Percentiles rank a stretch among this genome's conserved stretches.
Evolutionary conservation across 2,329 filamentous ascomycete genomes (phyloP).

Genomic region (Tolypocladium cylindrosporum): DNA sequence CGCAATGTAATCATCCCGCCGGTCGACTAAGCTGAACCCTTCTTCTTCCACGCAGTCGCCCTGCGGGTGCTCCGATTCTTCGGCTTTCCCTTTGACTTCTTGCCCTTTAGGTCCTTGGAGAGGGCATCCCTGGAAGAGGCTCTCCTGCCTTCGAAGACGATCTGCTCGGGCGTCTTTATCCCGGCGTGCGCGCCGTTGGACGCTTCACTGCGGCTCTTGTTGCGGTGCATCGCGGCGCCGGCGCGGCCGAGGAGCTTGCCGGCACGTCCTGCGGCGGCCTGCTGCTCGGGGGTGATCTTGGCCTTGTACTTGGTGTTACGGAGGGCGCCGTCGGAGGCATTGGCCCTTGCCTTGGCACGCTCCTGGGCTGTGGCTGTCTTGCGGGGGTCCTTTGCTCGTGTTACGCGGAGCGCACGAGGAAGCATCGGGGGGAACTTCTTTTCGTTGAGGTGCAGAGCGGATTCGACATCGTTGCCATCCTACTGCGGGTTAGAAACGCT

Average conservation of each 20-base stretch:
- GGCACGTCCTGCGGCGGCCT: constrained; percentile 63
- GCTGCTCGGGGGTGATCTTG: constrained; percentile 60
- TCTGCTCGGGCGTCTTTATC: constrained; percentile 53
- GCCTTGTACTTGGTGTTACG: constrained; percentile 50
- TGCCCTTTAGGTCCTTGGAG: constrained; percentile 51
- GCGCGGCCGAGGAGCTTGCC: constrained; percentile 64
- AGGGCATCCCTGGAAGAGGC: constrained; percentile 58
- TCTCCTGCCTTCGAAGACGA: constrained; percentile 75
- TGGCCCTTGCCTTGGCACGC: constrained; percentile 18
- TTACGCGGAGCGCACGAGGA: constrained; percentile 78
- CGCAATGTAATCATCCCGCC: neutral
- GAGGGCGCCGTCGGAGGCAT: constrained; percentile 24
- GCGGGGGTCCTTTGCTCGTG: constrained; percentile 67
- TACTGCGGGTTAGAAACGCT: constrained; percentile 15
- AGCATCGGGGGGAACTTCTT: constrained; percentile 93
- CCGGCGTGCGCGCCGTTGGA: constrained; percentile 11
- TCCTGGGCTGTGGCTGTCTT: constrained; percentile 42
- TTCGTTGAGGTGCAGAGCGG: constrained; percentile 76
- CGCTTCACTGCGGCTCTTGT: constrained; percentile 12
- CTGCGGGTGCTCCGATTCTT: constrained; percentile 28
- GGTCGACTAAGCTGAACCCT: constrained; percentile 12
- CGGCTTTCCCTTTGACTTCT: constrained; percentile 38
- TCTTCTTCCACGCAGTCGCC: constrained; percentile 35
- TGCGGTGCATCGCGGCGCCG: constrained; percentile 41
- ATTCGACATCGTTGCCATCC: constrained; percentile 80